Conservation (phyloP, 495 filamentous ascomycete genomes). For the Aspergillus cristatus region DNA sequence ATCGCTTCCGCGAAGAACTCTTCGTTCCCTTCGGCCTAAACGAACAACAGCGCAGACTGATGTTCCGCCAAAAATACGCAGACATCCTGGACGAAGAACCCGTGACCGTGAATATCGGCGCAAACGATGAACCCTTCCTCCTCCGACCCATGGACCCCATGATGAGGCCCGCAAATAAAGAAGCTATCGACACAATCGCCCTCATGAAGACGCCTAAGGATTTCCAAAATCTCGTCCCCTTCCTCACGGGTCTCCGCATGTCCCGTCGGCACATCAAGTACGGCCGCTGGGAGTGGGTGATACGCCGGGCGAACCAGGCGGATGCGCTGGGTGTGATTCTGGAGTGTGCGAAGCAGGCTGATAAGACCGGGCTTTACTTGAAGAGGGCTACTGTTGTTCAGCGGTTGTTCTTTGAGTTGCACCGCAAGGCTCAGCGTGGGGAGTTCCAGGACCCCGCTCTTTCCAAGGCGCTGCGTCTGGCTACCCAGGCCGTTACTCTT, state of each 20-base stretch:
- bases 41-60: slow-evolving; percentile 42
- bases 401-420: slow-evolving; percentile 42
- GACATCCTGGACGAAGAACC: slow-evolving; percentile 47
- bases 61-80: slow-evolving; percentile 43
- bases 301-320: slow-evolving; percentile 26
- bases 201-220: slow-evolving; percentile 49
- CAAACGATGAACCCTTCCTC: slow-evolving; percentile 41
- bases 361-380: slow-evolving; percentile 43
- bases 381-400: slow-evolving; percentile 27
- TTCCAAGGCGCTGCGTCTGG: slow-evolving; percentile 30
- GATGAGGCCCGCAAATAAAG: slow-evolving; percentile 25
- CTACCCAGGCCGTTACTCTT: slow-evolving; percentile 39
- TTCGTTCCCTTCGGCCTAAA: slow-evolving; percentile 56
- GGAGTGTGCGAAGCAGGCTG: slow-evolving; percentile 39
- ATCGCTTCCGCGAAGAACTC: slow-evolving; percentile 49
- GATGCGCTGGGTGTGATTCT: slow-evolving; percentile 39
- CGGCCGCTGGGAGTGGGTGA: slow-evolving; percentile 25
- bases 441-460: slow-evolving; percentile 31
- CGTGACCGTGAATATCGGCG: slow-evolving; percentile 47
- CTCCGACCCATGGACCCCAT: slow-evolving; percentile 41
- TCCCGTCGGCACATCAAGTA: slow-evolving; percentile 25
- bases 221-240: slow-evolving; percentile 48
- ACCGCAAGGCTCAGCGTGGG: slow-evolving; percentile 33
- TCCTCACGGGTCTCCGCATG: slow-evolving; percentile 48
- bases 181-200: slow-evolving; percentile 19